Conservation (phyloP, 352 stramenopile species). For the Globisporangium nodosum region DNA sequence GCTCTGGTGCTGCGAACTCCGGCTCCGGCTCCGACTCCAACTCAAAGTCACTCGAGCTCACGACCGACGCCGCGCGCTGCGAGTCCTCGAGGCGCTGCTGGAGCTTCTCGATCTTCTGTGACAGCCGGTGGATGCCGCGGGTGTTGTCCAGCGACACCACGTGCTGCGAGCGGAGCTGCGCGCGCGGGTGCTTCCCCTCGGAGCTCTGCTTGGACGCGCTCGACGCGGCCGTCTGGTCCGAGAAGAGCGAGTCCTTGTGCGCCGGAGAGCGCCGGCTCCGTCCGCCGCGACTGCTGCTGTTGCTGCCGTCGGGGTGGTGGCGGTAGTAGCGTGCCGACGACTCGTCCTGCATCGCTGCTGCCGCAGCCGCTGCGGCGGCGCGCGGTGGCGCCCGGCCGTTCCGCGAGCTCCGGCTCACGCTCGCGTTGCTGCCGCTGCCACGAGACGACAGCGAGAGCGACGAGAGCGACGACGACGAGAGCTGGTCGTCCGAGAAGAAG, state of each 20-base stretch:
- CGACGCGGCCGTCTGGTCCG: constrained; percentile 12
- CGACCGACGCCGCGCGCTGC: constrained; percentile 18
- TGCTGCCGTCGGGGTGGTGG: constrained; percentile 1
- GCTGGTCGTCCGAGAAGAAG: constrained; percentile 3
- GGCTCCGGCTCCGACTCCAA: constrained; percentile 25
- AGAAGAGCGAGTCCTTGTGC: constrained; percentile 15
- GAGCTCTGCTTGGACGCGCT: constrained; percentile 15
- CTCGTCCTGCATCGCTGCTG: neutral
- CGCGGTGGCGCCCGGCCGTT: neutral
- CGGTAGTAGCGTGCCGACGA: neutral
- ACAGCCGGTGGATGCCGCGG: constrained; percentile 36
- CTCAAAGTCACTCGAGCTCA: constrained; percentile 14
- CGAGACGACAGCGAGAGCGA: constrained; percentile 12
- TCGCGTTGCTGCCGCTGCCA: constrained; percentile 1
- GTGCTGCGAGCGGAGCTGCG: constrained; percentile 4
- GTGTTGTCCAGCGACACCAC: constrained; percentile 30
- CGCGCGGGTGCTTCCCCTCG: constrained; percentile 2
- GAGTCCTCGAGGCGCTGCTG: constrained; percentile 37
- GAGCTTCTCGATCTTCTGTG: constrained; percentile 41
- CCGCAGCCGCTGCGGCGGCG: neutral
- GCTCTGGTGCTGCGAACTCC: constrained; percentile 10
- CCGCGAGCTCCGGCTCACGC: neutral
- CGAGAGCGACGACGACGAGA: constrained; percentile 8
- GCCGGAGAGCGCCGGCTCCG: constrained; percentile 1
- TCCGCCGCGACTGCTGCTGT: neutral